Evolutionary conservation across 495 filamentous ascomycete species (phyloP), one percentile per base, ranked within the genome.

Genomic region (Hyphodiscus hymeniophilus): DNA sequence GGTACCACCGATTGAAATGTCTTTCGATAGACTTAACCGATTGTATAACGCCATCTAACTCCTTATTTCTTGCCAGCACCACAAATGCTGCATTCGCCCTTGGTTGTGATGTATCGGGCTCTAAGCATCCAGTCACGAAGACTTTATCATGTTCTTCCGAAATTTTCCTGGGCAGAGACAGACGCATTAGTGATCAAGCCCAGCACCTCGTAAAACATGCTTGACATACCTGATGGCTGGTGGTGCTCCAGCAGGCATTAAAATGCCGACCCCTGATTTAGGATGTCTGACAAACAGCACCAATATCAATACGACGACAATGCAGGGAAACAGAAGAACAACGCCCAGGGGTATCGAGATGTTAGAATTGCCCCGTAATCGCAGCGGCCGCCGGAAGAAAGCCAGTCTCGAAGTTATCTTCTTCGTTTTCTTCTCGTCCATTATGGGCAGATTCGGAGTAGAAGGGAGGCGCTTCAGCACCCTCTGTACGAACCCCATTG

Each of bases 1-100:
- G 76, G 64, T 89, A 99, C 94, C 94, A 97, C 49, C 91, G 79
- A 67, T 99, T 99, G 78, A 99, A 99, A 63, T 99, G 92, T 50
- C 92, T 78, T 71, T 99, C 92, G 54, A 99, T 92, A 42, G 90
- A 95, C 71, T 95, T 96, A 54, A 99, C 76, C 7, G 90, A 96
- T 68, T 96, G 85, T 38, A 97, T 81, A 24, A 99, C 92, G 45
- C 92, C 92, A 0, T 94, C 89, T 50, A 99, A 59, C 67, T 99
- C 92, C 75, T 95, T 94, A 65, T 99, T 96, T 55, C 92, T 74
- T 20, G 92, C 92, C 44, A 99, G 77, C 16, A 99, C 90, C 52
- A 99, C 94, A 52, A 99, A 92, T 13, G 85, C 90, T 41, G 88
- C 92, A 63, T 99, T 97, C 56, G 83, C 92, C 54, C 89, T 79